Evolutionary conservation across 2,329 filamentous ascomycete species (phyloP).

Genomic region (Paracoccidioides brasiliensis): DNA sequence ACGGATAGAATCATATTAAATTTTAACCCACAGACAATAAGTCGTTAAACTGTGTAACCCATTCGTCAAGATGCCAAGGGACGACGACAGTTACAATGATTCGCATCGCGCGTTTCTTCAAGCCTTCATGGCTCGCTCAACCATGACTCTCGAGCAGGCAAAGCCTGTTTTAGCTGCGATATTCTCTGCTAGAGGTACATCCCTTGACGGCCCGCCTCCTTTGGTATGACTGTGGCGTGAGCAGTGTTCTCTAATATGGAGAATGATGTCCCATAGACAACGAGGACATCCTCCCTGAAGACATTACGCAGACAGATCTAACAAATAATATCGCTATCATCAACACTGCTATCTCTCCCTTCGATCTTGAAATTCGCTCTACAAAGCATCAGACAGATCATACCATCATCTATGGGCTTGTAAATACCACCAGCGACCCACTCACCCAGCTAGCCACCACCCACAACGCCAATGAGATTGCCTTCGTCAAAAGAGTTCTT

Average conservation of each 20-base stretch:
- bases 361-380: conserved; percentile 79
- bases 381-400: conserved; percentile 54
- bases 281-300: conserved; percentile 39
- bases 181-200: conserved; percentile 44
- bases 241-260: too few relatives aligned
- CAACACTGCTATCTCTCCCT: conserved; percentile 58
- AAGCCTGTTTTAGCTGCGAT: conserved; percentile 66
- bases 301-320: conserved; percentile 58
- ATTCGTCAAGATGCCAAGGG: conserved; percentile 5
- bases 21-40: too few relatives aligned
- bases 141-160: conserved; percentile 62
- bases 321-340: conserved; percentile 55
- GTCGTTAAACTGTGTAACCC: neutral
- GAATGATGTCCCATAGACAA: conserved; percentile 25
- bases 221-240: too few relatives aligned
- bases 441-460: conserved; percentile 78
- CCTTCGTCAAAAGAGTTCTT: conserved; percentile 74
- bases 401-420: conserved; percentile 59
- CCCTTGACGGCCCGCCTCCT: neutral
- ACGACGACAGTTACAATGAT: conserved; percentile 39
- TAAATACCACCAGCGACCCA: conserved; percentile 77
- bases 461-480: conserved; percentile 69
- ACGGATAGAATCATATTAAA: too few relatives aligned
- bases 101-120: conserved; percentile 82
- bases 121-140: conserved; percentile 65